Evolutionary conservation across 2,329 filamentous ascomycete species (phyloP), one percentile per base, ranked within the genome.

Genomic region (Fusarium succisae): DNA sequence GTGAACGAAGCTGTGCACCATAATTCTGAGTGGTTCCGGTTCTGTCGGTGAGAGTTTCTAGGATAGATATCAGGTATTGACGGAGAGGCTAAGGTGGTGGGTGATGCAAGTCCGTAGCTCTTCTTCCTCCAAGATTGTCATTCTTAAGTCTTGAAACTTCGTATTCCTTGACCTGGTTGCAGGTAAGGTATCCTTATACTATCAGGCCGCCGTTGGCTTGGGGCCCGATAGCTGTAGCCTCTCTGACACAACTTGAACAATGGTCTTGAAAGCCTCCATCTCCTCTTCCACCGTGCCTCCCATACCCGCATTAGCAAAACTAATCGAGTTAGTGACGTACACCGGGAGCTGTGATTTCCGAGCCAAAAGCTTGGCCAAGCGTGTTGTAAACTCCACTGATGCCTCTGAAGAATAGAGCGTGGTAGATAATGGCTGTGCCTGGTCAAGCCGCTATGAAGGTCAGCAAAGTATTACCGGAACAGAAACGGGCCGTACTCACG

Each of bases 301-400:
- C 78, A 95, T 89, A 5, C 92, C 93, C 11, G 91, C 88, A 78
- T 87, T 90, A 20, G 89, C 89, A 72, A 98, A 91, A 75, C 92
- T 94, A 78, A 97, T 91, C 39, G 95, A 98, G 80, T 94, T 97
- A 28, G 94, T 94, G 24, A 98, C 94, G 81, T 98, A 98, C n/a
- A 94, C 91, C 2, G 95, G 95, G 71, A 91, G 89, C 38, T 87
- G 86, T 35, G 91, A 89, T 76, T 90, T 92, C 61, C 91, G 90
- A n/a, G 93, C 93, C 20, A 98, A 83, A 5, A 98, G 88, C 81
- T 94, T 96, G 3, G 96, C 94, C 68, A 98, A 84, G 11, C 96
- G 90, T 4, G 91, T 94, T 4, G 96, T 92, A 81, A 98, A 97
- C 81, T 98, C 96, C 53, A 97, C 82, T 14, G 93, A 96, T 10